These are phyloP conservation scores for Saccharomycopsis lassenensis DNA, from an alignment of 805 yeast species.

Conservation along the genomic window DNA sequence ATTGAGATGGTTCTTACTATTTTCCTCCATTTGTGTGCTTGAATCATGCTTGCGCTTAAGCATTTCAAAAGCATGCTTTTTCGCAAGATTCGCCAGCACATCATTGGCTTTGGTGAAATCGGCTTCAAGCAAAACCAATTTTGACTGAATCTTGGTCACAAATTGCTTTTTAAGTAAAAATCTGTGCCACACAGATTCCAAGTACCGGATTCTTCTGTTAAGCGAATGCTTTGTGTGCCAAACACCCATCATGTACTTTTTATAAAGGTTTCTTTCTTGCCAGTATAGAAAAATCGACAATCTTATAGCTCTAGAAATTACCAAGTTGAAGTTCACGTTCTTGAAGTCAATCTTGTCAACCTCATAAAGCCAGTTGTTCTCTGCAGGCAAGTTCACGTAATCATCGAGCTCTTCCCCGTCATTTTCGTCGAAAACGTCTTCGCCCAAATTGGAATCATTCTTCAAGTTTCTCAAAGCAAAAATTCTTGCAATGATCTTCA, in stretches of 20 bases:
- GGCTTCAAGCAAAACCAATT: background rate
- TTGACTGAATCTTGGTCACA: slow-evolving; percentile 6
- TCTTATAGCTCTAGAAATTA: slow-evolving; percentile 16
- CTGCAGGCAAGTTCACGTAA: slow-evolving; percentile 1
- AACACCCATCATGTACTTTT: slow-evolving; percentile 5
- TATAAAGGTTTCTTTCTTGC: slow-evolving; percentile 7
- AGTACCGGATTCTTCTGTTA: slow-evolving; percentile 1
- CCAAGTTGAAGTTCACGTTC: slow-evolving; percentile 12
- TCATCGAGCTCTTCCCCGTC: slow-evolving; percentile 2
- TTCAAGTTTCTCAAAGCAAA: slow-evolving; percentile 14
- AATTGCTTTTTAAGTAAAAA: slow-evolving; percentile 8
- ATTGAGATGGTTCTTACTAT: too few relatives aligned
- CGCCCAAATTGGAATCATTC: background rate
- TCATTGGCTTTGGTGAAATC: slow-evolving; percentile 4
- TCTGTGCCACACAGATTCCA: slow-evolving; percentile 9
- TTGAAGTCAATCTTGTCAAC: slow-evolving; percentile 6
- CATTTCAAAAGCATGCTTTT: slow-evolving; percentile 1
- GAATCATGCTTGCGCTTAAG: background rate
- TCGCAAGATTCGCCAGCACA: background rate
- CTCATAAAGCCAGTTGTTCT: slow-evolving; percentile 12
- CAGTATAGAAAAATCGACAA: slow-evolving; percentile 16
- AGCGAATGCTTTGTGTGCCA: slow-evolving; percentile 8
- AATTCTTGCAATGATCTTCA: slow-evolving; percentile 15
- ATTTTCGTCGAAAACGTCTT: slow-evolving; percentile 6
- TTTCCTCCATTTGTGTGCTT: background rate